Evolutionary conservation across 2,329 filamentous ascomycete species (phyloP).

Genomic region (Fusarium ramigenum): DNA sequence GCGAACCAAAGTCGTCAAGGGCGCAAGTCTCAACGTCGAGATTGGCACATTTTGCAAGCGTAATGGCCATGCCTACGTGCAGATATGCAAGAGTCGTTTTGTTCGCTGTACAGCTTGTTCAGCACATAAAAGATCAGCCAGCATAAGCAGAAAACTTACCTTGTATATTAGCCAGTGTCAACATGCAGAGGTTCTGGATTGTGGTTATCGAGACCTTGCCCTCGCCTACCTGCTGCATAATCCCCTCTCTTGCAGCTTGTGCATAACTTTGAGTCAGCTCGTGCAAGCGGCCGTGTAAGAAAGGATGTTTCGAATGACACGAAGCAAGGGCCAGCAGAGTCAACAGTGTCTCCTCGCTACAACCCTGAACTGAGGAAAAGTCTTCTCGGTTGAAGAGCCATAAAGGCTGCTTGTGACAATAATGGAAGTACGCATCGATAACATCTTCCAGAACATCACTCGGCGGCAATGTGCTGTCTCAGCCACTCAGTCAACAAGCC

Average conservation of each 20-base stretch:
- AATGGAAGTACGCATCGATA: not conserved
- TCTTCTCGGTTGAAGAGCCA: not conserved
- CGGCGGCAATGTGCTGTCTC: not conserved
- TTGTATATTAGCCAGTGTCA: not conserved
- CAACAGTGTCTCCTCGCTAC: not conserved
- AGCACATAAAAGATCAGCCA: accelerated
- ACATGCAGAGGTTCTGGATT: not conserved
- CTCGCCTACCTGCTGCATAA: not conserved
- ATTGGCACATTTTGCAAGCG: not conserved
- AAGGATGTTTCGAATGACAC: not conserved
- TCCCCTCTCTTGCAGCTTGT: not conserved
- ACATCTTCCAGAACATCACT: not conserved
- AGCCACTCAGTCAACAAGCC: not conserved
- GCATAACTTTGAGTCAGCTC: not conserved
- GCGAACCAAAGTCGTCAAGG: not conserved
- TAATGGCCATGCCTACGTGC: not conserved
- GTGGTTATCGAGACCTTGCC: not conserved
- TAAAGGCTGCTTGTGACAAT: not conserved
- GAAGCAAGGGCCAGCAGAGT: not conserved
- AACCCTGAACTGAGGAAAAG: not conserved
- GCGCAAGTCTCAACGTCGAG: not conserved
- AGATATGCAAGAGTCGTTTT: not conserved
- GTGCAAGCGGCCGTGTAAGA: not conserved
- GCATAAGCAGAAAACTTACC: accelerated
- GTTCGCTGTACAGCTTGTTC: not conserved